A percentile compares a stretch with the other conserved stretches of the same genome.
These are phyloP conservation scores for Cordia subcordata DNA, from an alignment of 257 asterid species.

Conservation along the genomic window DNA sequence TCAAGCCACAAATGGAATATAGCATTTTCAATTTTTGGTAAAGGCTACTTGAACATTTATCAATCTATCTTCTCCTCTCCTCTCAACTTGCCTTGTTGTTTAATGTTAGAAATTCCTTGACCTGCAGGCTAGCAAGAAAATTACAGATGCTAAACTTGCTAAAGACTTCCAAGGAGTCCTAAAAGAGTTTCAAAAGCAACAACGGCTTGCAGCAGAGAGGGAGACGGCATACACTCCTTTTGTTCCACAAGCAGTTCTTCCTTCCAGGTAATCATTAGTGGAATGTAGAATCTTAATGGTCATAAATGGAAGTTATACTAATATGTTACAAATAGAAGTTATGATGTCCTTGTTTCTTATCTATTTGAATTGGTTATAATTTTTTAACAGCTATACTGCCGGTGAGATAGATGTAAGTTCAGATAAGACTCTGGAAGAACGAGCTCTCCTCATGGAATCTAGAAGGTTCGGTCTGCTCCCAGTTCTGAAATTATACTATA, in stretches of 20 bases:
- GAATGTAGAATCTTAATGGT: not conserved
- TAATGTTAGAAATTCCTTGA: not conserved
- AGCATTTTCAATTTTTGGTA: too few species aligned
- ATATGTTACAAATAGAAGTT: not conserved
- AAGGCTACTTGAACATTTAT: not conserved
- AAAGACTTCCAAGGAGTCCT: slow-evolving; percentile 48
- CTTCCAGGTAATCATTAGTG: slow-evolving; percentile 27
- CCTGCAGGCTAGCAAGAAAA: slow-evolving; percentile 41
- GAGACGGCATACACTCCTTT: slow-evolving; percentile 33
- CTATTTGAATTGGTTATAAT: not conserved
- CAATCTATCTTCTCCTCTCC: not conserved
- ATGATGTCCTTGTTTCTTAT: not conserved
- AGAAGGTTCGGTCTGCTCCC: slow-evolving; percentile 29
- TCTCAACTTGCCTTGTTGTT: not conserved
- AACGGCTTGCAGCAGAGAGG: slow-evolving; percentile 47
- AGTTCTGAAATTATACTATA: not conserved
- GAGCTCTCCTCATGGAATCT: slow-evolving; percentile 32
- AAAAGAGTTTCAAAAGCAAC: slow-evolving; percentile 55
- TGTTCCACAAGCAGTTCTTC: slow-evolving; percentile 22
- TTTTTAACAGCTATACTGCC: slow-evolving; percentile 25
- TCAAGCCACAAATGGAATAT: too few species aligned
- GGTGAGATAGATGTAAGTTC: slow-evolving; percentile 31
- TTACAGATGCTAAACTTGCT: slow-evolving; percentile 53
- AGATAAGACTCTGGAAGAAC: slow-evolving; percentile 23
- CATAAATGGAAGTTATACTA: not conserved